Conservation (phyloP, 805 yeast genomes). For the Yarrowia osloensis region DNA sequence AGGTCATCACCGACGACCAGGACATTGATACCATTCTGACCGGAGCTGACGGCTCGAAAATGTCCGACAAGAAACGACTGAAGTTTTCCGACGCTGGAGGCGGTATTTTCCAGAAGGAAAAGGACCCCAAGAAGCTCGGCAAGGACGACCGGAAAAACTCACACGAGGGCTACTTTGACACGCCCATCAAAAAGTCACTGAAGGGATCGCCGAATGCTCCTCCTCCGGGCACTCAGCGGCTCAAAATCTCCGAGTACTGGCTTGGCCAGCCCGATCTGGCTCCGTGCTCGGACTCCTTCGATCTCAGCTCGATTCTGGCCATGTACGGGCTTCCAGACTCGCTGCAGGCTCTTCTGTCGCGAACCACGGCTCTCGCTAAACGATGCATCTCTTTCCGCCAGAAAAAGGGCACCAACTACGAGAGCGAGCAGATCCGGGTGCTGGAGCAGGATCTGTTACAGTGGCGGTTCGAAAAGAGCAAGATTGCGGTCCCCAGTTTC, state of each 20-base stretch:
- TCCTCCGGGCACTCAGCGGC: constrained; percentile 1
- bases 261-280: constrained; percentile 21
- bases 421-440: constrained; percentile 40
- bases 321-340: constrained; percentile 85
- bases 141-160: not conserved
- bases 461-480: constrained; percentile 63
- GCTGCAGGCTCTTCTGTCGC: constrained; percentile 67
- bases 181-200: constrained; percentile 24
- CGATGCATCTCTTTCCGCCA: constrained; percentile 9
- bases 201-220: constrained; percentile 23
- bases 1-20: constrained; percentile 28
- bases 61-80: constrained; percentile 27
- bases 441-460: constrained; percentile 55
- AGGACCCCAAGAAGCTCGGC: not conserved
- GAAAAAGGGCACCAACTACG: constrained; percentile 37
- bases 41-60: constrained; percentile 29
- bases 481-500: constrained; percentile 35
- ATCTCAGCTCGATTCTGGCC: constrained; percentile 66
- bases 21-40: constrained; percentile 23
- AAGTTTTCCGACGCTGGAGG: constrained; percentile 27
- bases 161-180: constrained; percentile 20
- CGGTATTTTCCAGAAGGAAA: constrained; percentile 24
- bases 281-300: constrained; percentile 22
- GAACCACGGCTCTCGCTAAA: constrained; percentile 49
- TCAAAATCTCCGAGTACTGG: constrained; percentile 27